These are phyloP conservation scores for Blastobotrys illinoisensis DNA, from an alignment of 1,139 yeast genomes.

Conservation along the genomic window DNA sequence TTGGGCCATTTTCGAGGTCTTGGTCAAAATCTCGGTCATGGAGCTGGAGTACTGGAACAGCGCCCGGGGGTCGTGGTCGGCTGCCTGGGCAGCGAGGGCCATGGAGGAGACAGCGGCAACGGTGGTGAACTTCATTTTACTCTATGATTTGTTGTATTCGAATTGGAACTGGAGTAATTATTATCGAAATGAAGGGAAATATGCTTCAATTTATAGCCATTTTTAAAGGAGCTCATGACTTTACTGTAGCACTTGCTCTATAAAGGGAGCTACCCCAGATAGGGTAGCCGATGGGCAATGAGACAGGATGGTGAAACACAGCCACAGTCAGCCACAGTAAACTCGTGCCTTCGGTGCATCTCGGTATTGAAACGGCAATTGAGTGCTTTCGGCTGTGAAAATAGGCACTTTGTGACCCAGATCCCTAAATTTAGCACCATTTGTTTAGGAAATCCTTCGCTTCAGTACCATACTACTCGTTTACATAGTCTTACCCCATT, in stretches of 20 bases:
- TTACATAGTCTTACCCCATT: too few relatives aligned
- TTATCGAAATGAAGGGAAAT: background rate
- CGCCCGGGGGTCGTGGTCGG: constrained; percentile 3
- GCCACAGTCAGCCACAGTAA: background rate
- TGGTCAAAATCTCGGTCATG: constrained; percentile 3
- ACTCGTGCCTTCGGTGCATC: background rate
- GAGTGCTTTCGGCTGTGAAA: background rate
- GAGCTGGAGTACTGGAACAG: constrained; percentile 5
- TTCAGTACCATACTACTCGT: too few relatives aligned
- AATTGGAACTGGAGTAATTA: background rate
- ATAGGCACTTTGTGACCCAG: too few relatives aligned
- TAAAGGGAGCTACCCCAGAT: background rate
- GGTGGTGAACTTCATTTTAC: constrained; percentile 1
- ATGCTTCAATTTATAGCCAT: background rate
- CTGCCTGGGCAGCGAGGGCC: background rate
- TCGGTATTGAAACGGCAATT: background rate
- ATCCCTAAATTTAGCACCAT: too few relatives aligned
- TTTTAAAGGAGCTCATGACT: too few relatives aligned
- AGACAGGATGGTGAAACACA: background rate
- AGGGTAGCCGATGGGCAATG: background rate
- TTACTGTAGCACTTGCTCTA: background rate
- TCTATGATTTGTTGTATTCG: background rate
- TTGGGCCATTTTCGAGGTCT: constrained; percentile 2
- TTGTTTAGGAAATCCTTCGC: too few relatives aligned
- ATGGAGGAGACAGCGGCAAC: constrained; percentile 3